Percentiles rank a stretch among this genome's conserved stretches.
phyloP scores from a whole-genome alignment of 73 alveolate species.

The Effrenium voratum region DNA sequence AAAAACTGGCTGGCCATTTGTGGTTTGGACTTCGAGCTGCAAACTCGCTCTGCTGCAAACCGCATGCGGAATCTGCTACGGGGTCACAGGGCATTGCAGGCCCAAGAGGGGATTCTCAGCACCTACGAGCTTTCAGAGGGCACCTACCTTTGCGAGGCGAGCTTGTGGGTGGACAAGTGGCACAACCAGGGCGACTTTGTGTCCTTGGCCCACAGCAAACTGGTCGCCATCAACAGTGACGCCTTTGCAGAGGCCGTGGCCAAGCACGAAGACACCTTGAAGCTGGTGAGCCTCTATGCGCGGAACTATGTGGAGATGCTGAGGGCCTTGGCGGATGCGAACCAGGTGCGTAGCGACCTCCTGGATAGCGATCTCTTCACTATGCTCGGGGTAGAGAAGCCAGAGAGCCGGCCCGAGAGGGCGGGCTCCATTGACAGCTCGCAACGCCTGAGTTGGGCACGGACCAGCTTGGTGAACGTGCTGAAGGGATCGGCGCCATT shows the following conservation, averaged over 20 bases:
- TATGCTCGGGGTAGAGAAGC: slow-evolving; percentile 37
- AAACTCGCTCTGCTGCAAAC: neutral
- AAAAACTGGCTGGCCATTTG: slow-evolving; percentile 59
- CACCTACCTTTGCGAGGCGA: slow-evolving; percentile 7
- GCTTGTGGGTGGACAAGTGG: neutral
- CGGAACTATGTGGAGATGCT: slow-evolving; percentile 34
- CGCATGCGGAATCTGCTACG: neutral
- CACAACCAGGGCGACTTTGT: neutral
- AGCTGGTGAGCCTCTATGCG: neutral
- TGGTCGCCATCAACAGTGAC: neutral
- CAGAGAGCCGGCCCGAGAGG: neutral
- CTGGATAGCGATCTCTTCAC: neutral
- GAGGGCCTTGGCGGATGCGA: neutral
- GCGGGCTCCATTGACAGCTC: too few relatives aligned
- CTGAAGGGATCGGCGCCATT: too few relatives aligned
- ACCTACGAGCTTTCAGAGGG: neutral
- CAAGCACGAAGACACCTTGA: neutral
- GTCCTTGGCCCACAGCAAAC: neutral
- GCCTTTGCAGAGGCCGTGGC: too few relatives aligned
- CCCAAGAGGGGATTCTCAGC: neutral
- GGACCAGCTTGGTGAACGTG: too few relatives aligned
- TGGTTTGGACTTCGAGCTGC: slow-evolving; percentile 80
- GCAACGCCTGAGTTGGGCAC: too few relatives aligned
- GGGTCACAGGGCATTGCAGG: neutral
- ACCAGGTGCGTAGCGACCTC: slow-evolving; percentile 14